phyloP scores from a whole-genome alignment of 495 filamentous ascomycete species.

The Penicillium steckii region DNA sequence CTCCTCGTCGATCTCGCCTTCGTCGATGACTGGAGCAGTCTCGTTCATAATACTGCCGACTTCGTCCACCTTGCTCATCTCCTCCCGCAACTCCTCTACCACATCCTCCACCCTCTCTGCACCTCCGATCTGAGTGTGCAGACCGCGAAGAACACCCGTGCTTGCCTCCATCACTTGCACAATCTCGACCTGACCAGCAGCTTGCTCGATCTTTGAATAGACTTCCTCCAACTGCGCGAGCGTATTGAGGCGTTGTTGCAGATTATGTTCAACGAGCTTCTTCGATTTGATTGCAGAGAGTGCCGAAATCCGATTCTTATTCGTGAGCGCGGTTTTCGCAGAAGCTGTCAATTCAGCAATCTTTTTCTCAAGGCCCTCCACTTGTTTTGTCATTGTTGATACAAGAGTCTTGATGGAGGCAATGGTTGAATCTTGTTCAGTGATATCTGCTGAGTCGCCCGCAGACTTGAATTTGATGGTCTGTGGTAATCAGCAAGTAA shows the following conservation, averaged over 20 bases:
- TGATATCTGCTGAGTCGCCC: slow-evolving; percentile 53
- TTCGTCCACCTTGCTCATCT: slow-evolving; percentile 83
- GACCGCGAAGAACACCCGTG: slow-evolving; percentile 61
- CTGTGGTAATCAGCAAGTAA: slow-evolving; percentile 29
- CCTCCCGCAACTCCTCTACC: slow-evolving; percentile 68
- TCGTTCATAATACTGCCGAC: slow-evolving; percentile 74
- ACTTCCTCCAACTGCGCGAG: slow-evolving; percentile 82
- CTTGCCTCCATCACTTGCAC: slow-evolving; percentile 78
- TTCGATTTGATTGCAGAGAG: slow-evolving; percentile 76
- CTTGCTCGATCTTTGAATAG: slow-evolving; percentile 77
- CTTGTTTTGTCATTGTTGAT: slow-evolving; percentile 58
- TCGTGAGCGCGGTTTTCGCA: slow-evolving; percentile 65
- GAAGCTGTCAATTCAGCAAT: slow-evolving; percentile 47
- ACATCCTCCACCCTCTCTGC: slow-evolving; percentile 73
- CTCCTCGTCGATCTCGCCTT: slow-evolving; percentile 85
- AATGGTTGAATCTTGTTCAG: slow-evolving; percentile 74
- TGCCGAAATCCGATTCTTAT: slow-evolving; percentile 71
- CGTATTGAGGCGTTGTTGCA: slow-evolving; percentile 66
- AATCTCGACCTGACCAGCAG: slow-evolving; percentile 76
- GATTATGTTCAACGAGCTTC: slow-evolving; percentile 71
- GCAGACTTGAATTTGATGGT: slow-evolving; percentile 72
- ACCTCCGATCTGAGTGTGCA: slow-evolving; percentile 79
- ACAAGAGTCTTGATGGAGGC: slow-evolving; percentile 72
- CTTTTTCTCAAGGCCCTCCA: slow-evolving; percentile 57
- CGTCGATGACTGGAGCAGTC: slow-evolving; percentile 62